These are phyloP conservation scores for Trichoderma asperelloides DNA, from an alignment of 495 filamentous ascomycete genomes.

Conservation along the genomic window DNA sequence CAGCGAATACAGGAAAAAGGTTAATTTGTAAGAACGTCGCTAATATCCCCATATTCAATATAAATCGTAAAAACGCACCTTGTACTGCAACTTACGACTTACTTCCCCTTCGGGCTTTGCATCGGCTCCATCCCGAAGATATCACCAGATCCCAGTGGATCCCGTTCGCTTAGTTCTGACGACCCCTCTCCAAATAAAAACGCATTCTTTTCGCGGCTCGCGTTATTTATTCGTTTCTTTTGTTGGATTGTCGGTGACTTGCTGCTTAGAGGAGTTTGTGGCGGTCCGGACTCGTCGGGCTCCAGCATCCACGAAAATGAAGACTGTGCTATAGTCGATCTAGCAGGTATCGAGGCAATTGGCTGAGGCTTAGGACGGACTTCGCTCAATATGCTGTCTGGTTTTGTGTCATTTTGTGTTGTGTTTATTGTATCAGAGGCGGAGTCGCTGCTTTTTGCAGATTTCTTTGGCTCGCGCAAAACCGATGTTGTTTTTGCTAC, in stretches of 20 bases:
- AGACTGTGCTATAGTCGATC: conserved; percentile 69
- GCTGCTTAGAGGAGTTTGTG: background rate
- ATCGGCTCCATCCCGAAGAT: conserved; percentile 41
- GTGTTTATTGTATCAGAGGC: background rate
- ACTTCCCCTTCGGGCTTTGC: conserved; percentile 15
- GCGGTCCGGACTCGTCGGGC: conserved; percentile 27
- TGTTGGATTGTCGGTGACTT: conserved; percentile 12
- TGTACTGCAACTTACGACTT: background rate
- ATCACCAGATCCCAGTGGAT: conserved; percentile 26
- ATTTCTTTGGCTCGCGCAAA: background rate
- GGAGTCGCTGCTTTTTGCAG: conserved; percentile 12
- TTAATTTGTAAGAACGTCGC: too few relatives aligned
- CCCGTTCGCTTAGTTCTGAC: conserved; percentile 17
- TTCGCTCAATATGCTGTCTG: background rate
- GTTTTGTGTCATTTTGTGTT: background rate
- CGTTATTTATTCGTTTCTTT: conserved; percentile 34
- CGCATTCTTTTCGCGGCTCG: conserved; percentile 42
- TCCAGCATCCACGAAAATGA: conserved; percentile 94
- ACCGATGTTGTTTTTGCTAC: background rate
- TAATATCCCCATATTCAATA: background rate
- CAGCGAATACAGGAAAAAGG: too few relatives aligned
- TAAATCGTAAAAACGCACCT: background rate
- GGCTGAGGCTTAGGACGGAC: background rate
- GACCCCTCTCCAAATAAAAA: conserved; percentile 48
- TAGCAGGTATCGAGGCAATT: conserved; percentile 38